These are phyloP conservation scores for Colletotrichum lupini DNA, from an alignment of 2,329 filamentous ascomycete species.

Conservation along the genomic window DNA sequence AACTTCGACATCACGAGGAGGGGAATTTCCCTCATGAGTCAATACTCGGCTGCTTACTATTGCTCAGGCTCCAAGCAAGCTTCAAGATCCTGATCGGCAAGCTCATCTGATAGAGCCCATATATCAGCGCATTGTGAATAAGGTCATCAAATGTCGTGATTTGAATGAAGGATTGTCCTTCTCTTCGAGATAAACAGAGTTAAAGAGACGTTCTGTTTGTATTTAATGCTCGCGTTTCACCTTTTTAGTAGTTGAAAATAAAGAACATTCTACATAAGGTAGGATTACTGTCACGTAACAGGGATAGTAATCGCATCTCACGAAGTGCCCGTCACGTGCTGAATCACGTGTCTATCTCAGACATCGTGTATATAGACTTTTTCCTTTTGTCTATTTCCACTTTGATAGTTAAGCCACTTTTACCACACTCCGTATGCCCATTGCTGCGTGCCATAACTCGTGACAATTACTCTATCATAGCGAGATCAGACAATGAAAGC, in stretches of 20 bases:
- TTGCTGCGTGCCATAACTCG: no score
- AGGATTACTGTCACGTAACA: no score
- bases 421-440: no score
- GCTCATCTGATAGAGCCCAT: background rate
- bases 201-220: background rate
- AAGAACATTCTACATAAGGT: background rate
- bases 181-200: background rate
- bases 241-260: background rate
- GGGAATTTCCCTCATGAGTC: background rate
- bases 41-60: background rate
- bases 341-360: no score
- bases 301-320: no score
- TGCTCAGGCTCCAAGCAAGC: background rate
- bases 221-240: background rate
- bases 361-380: no score
- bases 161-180: background rate
- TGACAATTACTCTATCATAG: no score
- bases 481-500: background rate
- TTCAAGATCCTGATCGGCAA: background rate
- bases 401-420: no score
- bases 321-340: no score
- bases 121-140: background rate
- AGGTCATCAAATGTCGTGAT: background rate
- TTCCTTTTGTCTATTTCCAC: no score
- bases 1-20: background rate